Base-by-base conservation (phyloP, 2,329 filamentous ascomycete species). In the Scolecobasidium constrictum region DNA sequence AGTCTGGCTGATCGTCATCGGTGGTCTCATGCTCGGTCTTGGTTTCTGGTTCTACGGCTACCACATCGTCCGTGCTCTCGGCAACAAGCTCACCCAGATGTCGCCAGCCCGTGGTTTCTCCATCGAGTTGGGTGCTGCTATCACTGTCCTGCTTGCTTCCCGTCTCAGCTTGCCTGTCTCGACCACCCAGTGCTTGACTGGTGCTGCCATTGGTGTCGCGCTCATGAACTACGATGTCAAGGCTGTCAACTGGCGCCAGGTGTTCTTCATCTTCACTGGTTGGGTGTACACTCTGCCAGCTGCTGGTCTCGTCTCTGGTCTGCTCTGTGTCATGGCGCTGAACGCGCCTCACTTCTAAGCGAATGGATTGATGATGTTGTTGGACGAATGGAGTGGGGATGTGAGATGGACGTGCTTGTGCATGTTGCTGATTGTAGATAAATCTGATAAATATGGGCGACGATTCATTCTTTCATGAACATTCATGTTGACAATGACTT, bases 61-160 rank as follows among this genome's bases (percentile, higher is more conserved):
- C 57, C 73, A 77, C 55, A 78, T 80, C 57, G 79, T 80, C 74
- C 66, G 68, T 34, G 73, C 73, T 11, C 35, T 86, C 81, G 83
- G 83, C 42, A 87, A 86, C 71, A 83, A 83, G 63, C 78, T 84
- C 59, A 84, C 81, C 45, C 81, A 82, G 61, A 78, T 83, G 59
- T 75, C 71, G 3, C 72, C 72, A 5, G 67, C 61, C 49, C 57
- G 71, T 52, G 71, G 56, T 77, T 87, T 37, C 35, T 11, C 9
- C 40, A 87, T 87, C 82, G 83, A 87, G 58, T 75, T 87, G 73
- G 83, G 82, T 35, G 81, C 83, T 35, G 81, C 83, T 50, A 77
- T 87, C 51, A 86, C 83, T 6, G 76, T 86, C 47, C 52, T 50
- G 38, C 46, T 46, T 12, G 16, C 5, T n/a, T 38, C 23, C 4